Conservation (phyloP, 257 asterid genomes). For the Verbena officinalis region DNA sequence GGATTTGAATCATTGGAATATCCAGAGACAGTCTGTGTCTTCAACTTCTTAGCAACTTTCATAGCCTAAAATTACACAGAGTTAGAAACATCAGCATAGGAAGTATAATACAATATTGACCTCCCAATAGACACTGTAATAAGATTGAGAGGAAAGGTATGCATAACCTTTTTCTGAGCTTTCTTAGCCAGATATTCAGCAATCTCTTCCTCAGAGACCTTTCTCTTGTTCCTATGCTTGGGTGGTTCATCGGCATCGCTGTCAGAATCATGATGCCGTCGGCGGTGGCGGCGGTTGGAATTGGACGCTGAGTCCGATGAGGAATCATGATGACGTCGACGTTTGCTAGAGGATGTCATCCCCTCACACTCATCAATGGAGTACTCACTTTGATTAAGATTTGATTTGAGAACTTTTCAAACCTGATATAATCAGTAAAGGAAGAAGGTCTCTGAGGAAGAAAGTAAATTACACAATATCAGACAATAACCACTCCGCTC, state of each 20-base stretch:
- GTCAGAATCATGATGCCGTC: conserved; percentile 28
- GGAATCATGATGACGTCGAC: conserved; percentile 28
- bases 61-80: conserved; percentile 43
- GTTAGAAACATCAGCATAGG: neutral
- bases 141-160: neutral
- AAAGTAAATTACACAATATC: no score
- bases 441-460: no score
- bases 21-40: conserved; percentile 64
- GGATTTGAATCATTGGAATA: conserved; percentile 94
- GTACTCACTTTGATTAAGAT: no score
- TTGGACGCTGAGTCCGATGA: conserved; percentile 40
- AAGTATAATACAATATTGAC: neutral
- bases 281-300: conserved; percentile 37
- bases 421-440: no score
- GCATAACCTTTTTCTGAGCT: conserved; percentile 69
- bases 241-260: conserved; percentile 30
- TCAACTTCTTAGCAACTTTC: conserved; percentile 80
- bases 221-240: conserved; percentile 47
- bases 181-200: conserved; percentile 63
- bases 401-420: no score
- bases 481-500: no score
- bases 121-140: neutral
- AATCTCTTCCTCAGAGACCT: conserved; percentile 67
- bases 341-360: conserved; percentile 36
- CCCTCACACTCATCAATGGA: no score